These are phyloP conservation scores for Phialemonium atrogriseum DNA, from an alignment of 2,329 filamentous ascomycete genomes.

Conservation along the genomic window DNA sequence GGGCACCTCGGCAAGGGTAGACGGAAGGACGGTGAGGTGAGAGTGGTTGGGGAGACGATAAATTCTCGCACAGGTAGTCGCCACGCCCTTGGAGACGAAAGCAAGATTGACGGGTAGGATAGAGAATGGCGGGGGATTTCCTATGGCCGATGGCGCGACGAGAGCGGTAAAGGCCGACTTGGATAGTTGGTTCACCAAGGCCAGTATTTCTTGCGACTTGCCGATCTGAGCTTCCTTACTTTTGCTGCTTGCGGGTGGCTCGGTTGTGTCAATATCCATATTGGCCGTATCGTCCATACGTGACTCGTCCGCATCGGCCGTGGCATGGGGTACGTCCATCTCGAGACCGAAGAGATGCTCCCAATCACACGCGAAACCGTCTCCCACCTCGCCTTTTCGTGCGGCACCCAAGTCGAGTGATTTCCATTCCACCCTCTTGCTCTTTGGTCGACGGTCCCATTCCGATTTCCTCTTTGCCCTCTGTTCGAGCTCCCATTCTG, in stretches of 20 bases:
- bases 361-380: slow-evolving; percentile 80
- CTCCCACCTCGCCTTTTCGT: slow-evolving; percentile 73
- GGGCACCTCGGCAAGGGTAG: slow-evolving; percentile 35
- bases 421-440: slow-evolving; percentile 69
- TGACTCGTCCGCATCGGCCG: slow-evolving; percentile 4
- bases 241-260: background rate
- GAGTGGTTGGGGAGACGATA: slow-evolving; percentile 65
- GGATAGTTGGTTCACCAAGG: slow-evolving; percentile 26
- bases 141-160: slow-evolving; percentile 12
- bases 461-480: slow-evolving; percentile 47
- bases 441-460: slow-evolving; percentile 74
- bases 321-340: slow-evolving; percentile 4
- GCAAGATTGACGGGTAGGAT: slow-evolving; percentile 58
- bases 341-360: slow-evolving; percentile 50
- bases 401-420: slow-evolving; percentile 65
- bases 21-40: slow-evolving; percentile 12
- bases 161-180: slow-evolving; percentile 26
- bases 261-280: slow-evolving; percentile 6
- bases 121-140: slow-evolving; percentile 24
- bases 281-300: slow-evolving; percentile 5
- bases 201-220: slow-evolving; percentile 11
- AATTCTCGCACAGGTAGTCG: slow-evolving; percentile 65
- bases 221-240: slow-evolving; percentile 1
- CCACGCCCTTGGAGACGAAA: slow-evolving; percentile 62
- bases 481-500: slow-evolving; percentile 66